phyloP scores from a whole-genome alignment of 78 protist species.

The Isochrysis galbana region DNA sequence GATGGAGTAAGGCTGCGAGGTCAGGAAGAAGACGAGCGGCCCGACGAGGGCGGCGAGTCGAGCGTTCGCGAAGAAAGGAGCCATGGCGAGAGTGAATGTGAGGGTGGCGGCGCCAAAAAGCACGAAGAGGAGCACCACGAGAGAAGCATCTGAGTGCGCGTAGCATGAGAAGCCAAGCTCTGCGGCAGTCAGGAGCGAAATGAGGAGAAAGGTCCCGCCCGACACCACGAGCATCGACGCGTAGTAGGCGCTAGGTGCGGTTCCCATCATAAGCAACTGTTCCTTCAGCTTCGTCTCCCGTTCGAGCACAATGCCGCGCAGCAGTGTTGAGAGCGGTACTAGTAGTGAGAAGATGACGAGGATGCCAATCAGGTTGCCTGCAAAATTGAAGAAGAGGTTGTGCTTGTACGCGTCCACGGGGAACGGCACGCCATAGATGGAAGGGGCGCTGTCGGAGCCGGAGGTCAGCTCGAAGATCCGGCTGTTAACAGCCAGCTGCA shows the following conservation, averaged over 20 bases:
- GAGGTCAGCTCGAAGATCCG: background rate
- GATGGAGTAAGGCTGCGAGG: background rate
- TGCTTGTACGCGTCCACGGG: background rate
- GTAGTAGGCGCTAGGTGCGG: background rate
- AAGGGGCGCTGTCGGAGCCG: background rate
- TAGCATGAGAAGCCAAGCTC: background rate
- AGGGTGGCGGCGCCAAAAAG: slow-evolving; percentile 2
- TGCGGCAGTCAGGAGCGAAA: background rate
- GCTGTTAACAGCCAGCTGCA: background rate
- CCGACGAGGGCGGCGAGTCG: background rate
- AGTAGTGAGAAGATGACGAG: background rate
- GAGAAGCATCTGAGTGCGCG: background rate
- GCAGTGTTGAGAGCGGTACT: background rate
- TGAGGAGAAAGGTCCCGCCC: background rate
- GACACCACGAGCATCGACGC: background rate
- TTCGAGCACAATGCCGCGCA: background rate
- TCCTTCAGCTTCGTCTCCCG: background rate
- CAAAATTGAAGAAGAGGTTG: background rate
- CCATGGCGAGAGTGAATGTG: background rate
- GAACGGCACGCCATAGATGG: background rate
- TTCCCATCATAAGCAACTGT: background rate
- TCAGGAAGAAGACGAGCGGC: background rate
- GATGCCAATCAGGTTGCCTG: background rate
- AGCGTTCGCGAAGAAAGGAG: background rate
- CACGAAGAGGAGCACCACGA: background rate